Percentiles rank a stretch among this genome's conserved stretches.
Conservation (phyloP, 345 rosid genomes). For the Streptanthus diversifolius region DNA sequence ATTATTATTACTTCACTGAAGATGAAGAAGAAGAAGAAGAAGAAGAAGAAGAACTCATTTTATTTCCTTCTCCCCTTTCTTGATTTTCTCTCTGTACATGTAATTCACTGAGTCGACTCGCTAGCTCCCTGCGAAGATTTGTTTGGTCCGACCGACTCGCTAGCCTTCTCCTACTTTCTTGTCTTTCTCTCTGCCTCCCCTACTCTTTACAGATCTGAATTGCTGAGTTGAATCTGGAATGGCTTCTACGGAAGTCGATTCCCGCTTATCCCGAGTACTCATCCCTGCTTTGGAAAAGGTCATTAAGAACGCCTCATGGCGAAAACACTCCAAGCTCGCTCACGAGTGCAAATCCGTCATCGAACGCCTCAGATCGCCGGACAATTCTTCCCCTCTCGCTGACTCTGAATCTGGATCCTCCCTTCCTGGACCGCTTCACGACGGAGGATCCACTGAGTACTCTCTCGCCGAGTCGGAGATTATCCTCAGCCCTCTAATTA, state of each 20-base stretch:
- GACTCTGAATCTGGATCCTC: conserved; percentile 62
- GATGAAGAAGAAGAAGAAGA: background rate
- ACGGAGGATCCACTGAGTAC: conserved; percentile 60
- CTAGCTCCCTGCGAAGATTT: no score
- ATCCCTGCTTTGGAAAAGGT: conserved; percentile 84
- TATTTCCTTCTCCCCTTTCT: background rate
- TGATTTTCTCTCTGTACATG: no score
- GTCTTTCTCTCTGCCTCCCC: background rate
- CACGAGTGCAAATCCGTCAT: conserved; percentile 91
- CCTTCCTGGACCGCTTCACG: conserved; percentile 81
- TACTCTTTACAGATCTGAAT: conserved; percentile 38
- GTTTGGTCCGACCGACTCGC: no score
- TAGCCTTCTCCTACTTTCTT: no score
- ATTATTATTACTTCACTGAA: background rate
- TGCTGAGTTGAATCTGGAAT: conserved; percentile 62
- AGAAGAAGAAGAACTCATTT: conserved; percentile 1
- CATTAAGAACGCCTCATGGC: conserved; percentile 93
- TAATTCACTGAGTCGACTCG: background rate
- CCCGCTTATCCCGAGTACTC: conserved; percentile 74
- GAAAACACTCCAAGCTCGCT: conserved; percentile 91
- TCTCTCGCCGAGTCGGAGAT: conserved; percentile 82
- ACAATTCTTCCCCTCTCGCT: conserved; percentile 31
- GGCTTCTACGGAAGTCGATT: conserved; percentile 99
- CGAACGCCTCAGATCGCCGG: conserved; percentile 56
- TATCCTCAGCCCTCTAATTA: conserved; percentile 79